These are phyloP conservation scores for Pichia sp. DNA, from an alignment of 1,139 yeast genomes.

Conservation along the genomic window DNA sequence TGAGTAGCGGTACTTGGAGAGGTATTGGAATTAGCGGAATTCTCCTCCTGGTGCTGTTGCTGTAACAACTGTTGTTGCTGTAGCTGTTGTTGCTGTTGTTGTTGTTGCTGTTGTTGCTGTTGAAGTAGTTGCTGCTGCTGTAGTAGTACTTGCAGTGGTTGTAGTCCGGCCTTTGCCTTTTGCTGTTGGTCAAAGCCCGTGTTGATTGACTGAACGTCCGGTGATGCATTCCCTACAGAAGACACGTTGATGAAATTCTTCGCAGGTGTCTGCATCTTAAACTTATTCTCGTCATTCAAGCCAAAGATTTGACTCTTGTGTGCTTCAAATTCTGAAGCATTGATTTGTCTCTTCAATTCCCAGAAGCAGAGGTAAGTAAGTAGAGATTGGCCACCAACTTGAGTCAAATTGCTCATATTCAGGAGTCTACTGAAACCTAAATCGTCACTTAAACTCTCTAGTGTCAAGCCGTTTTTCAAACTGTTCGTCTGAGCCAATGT, in stretches of 20 bases:
- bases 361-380: slow-evolving; percentile 44
- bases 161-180: too few species aligned
- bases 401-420: slow-evolving; percentile 26
- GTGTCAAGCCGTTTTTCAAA: slow-evolving; percentile 22
- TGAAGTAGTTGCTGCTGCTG: neutral
- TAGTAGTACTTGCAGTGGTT: neutral
- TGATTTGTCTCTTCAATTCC: slow-evolving; percentile 34
- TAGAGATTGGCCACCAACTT: slow-evolving; percentile 48
- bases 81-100: slow-evolving; percentile 7
- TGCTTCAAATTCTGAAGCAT: slow-evolving; percentile 18
- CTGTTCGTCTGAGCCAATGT: slow-evolving; percentile 28
- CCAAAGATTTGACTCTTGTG: slow-evolving; percentile 30
- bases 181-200: too few species aligned
- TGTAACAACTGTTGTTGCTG: slow-evolving; percentile 8
- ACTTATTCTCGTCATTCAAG: slow-evolving; percentile 19
- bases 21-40: slow-evolving; percentile 4
- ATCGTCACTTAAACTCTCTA: slow-evolving; percentile 45
- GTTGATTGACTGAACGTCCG: too few species aligned
- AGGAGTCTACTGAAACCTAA: slow-evolving; percentile 30
- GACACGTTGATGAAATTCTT: neutral
- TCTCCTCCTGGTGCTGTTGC: slow-evolving; percentile 3
- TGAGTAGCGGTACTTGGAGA: slow-evolving; percentile 5
- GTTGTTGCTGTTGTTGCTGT: neutral
- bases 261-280: slow-evolving; percentile 1
- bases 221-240: neutral